Evolutionary conservation across 441 rosid species (phyloP).

Genomic region (Gossypium davidsonii): DNA sequence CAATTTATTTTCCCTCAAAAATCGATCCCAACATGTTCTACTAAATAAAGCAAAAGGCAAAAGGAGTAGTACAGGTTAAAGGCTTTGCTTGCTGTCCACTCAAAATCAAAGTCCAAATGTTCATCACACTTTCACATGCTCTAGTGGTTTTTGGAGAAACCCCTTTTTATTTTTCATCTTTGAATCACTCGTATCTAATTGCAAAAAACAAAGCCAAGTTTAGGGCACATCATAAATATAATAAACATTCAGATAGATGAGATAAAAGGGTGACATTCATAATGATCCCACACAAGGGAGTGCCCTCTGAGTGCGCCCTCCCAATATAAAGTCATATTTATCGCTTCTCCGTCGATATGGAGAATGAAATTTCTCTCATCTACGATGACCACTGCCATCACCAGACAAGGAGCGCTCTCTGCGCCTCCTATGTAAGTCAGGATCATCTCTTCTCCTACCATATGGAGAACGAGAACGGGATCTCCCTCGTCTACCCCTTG

Average conservation of each 20-base stretch:
- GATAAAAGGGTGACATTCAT: background rate
- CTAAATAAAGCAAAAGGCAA: background rate
- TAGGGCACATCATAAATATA: background rate
- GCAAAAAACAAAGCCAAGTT: background rate
- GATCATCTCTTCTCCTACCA: constrained; percentile 29
- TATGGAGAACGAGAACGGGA: constrained; percentile 37
- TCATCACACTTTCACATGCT: background rate
- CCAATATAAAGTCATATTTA: constrained; percentile 25
- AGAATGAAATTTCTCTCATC: constrained; percentile 20
- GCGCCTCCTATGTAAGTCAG: constrained; percentile 33
- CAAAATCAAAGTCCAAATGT: background rate
- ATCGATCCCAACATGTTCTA: background rate
- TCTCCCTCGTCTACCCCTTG: constrained; percentile 40
- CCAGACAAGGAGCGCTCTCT: constrained; percentile 35
- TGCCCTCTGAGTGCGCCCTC: constrained; percentile 31
- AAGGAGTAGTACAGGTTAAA: background rate
- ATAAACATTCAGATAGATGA: background rate
- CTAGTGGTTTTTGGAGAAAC: background rate
- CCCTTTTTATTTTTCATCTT: background rate
- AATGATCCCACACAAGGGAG: constrained; percentile 17
- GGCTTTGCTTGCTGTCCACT: background rate
- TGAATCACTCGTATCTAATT: background rate
- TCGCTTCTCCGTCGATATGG: constrained; percentile 31
- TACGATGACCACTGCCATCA: constrained; percentile 22
- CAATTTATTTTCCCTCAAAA: background rate